Base-by-base conservation (phyloP, 73 alveolate genomes). In the Paramecium caudatum region DNA sequence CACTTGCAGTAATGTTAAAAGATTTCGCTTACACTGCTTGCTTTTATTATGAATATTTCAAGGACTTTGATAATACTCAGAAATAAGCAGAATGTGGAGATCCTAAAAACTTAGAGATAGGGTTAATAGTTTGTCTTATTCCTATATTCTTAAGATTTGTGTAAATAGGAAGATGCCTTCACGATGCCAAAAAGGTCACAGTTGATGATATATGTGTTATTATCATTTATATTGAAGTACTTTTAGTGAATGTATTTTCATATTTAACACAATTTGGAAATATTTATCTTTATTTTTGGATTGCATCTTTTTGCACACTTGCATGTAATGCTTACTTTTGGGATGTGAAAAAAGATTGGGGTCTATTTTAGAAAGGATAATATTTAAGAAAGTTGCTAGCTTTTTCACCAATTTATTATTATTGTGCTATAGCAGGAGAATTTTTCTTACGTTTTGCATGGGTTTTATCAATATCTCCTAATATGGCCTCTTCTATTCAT, bases 331-430 rank as follows among this genome's bases (percentile, higher is more conserved):
- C 80, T 7, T 74, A 74, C 4, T 37, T 17, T 37, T 74, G 88
- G 88, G 88, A 74, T 74, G 21, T 74, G 4, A 37, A 21, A 15
- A 74, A 74, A 47, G 88, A 74, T 74, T 74, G 88, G 88, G 88
- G 88, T 23, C 43, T 74, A 17, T 45, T 74, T 37, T 30, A 74
- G 19, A 41, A 74, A 16, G 5, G 43, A 19, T 21, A n/a, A 10
- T 3, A 21, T 41, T 47, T 74, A 34, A 74, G 88, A 74, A 45
- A 39, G 16, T 21, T 36, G 43, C 1, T 74, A 41, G 88, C 88
- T 36, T 74, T 37, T 45, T 21, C 36, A 41, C 43, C 69, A 9
- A 74, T 74, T 0, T 37, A 21, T 8, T 74, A 74, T 41, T 74
- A 74, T 45, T 39, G 36, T 12, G 88, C 46, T 8, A 41, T 74